These are phyloP conservation scores for Cardamine chenopodiifolia DNA, from an alignment of 345 rosid genomes.

Conservation along the genomic window DNA sequence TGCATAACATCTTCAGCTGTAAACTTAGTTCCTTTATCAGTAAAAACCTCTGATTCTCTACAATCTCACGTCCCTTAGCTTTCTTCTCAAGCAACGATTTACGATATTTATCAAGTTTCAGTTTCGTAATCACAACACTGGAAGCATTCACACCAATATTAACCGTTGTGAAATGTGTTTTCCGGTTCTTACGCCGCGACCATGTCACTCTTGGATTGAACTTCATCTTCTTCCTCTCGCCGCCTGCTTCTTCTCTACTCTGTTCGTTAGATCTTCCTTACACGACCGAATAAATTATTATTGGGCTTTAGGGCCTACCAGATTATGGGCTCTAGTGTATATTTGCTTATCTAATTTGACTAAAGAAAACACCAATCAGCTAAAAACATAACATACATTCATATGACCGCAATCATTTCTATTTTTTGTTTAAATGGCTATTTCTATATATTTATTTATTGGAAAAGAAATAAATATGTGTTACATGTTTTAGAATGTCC, in stretches of 20 bases:
- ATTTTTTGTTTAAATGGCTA: not conserved
- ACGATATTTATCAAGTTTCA: no score
- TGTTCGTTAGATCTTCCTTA: not conserved
- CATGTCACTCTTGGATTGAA: conserved; percentile 62
- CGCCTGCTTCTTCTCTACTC: not conserved
- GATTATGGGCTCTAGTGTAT: not conserved
- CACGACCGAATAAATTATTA: not conserved
- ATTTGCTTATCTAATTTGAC: not conserved
- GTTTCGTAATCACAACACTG: no score
- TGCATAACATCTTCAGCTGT: no score
- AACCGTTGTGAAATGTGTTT: conserved; percentile 61
- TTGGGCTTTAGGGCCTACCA: conserved; percentile 6
- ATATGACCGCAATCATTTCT: not conserved
- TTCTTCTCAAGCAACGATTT: not conserved
- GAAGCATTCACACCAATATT: no score
- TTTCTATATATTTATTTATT: no score
- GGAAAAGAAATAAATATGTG: no score
- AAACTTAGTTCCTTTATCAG: no score
- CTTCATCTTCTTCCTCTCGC: conserved; percentile 49
- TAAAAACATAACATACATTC: not conserved
- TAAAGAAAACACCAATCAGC: not conserved
- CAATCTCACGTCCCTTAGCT: not conserved
- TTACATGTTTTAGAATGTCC: not conserved
- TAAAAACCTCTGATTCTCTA: no score
- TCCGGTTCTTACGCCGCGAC: conserved; percentile 44